Evolutionary conservation across 768 basidiomycete species (phyloP), one percentile per base, ranked within the genome.

Genomic region (Mycena alexandri): DNA sequence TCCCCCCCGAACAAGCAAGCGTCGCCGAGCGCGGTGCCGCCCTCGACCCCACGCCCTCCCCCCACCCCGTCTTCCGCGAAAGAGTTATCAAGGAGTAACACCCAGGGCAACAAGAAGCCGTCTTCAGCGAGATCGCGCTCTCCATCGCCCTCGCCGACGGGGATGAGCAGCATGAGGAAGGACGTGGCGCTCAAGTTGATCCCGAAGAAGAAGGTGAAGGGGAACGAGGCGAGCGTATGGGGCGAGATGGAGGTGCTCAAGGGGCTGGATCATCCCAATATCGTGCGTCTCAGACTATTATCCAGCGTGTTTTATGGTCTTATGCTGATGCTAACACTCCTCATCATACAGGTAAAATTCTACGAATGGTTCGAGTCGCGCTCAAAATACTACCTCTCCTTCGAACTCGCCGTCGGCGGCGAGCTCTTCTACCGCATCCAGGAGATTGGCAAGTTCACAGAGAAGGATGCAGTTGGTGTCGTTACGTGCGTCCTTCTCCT

Each of bases 351-450:
- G 94, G 94, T 98, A 63, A 97, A 96, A 76, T 95, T 98, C 74
- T 96, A 92, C 77, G 96, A 98, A 77, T 95, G 93, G 90, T 99
- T 99, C 76, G 98, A 99, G 75, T 95, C 93, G 11, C 84, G 95
- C 69, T 86, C 90, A 17, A 98, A 98, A 80, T 98, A 95, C 78
- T 99, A 96, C 75, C 88, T 99, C n/a, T 87, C 93, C 0, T 98
- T 98, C 74, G 95, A 98, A 78, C 91, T 99, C 11, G 97, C 96
- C 0, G 85, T 89, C 0, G 97, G 98, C 7, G 98, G 98, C 34
- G 98, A 99, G 75, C 86, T 99, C 2, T 99, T 99, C 75, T 93
- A 95, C 55, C 86, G 95, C 50, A 94, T 99, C 69, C 79, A 91
- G 50, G 81, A 91, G 68, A 88, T 85, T 67, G 98, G 98, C 16